Conservation (phyloP, 176 grass and related monocot species). For the Puya raimondii region DNA sequence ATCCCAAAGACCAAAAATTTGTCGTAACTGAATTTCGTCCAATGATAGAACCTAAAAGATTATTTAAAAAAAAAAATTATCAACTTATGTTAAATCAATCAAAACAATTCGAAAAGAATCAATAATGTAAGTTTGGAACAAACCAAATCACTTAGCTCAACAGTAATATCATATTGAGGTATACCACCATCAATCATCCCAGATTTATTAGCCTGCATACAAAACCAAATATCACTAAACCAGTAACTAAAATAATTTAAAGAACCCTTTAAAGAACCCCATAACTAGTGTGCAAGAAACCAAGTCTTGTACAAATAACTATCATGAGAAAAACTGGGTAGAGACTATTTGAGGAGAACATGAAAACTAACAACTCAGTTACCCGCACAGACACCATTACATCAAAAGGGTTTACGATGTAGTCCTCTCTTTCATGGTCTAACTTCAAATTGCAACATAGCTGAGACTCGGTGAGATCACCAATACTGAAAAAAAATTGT, state of each 20-base stretch:
- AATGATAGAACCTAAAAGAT: conserved; percentile 51
- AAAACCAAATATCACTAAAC: conserved; percentile 8
- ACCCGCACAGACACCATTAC: conserved; percentile 68
- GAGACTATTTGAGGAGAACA: background rate
- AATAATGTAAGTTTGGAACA: conserved; percentile 28
- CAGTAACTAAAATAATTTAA: conserved; percentile 6
- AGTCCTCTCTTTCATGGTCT: conserved; percentile 56
- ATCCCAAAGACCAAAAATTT: conserved; percentile 72
- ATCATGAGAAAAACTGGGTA: conserved; percentile 6
- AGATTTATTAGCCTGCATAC: conserved; percentile 59
- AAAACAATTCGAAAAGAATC: conserved; percentile 1
- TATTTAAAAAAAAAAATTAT: conserved; percentile 24
- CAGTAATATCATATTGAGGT: conserved; percentile 71
- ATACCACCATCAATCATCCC: conserved; percentile 63
- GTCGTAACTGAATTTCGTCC: conserved; percentile 71
- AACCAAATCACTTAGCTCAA: conserved; percentile 79
- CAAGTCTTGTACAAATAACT: conserved; percentile 8
- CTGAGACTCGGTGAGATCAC: conserved; percentile 29
- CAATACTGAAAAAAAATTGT: conserved; percentile 36
- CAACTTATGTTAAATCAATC: conserved; percentile 10
- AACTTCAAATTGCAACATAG: conserved; percentile 29
- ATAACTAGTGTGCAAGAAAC: conserved; percentile 4
- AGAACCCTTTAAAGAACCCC: background rate
- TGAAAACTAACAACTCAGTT: conserved; percentile 34
- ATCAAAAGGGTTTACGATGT: conserved; percentile 76